phyloP scores from a whole-genome alignment of 2,329 filamentous ascomycete genomes.

The Scorias spongiosa region DNA sequence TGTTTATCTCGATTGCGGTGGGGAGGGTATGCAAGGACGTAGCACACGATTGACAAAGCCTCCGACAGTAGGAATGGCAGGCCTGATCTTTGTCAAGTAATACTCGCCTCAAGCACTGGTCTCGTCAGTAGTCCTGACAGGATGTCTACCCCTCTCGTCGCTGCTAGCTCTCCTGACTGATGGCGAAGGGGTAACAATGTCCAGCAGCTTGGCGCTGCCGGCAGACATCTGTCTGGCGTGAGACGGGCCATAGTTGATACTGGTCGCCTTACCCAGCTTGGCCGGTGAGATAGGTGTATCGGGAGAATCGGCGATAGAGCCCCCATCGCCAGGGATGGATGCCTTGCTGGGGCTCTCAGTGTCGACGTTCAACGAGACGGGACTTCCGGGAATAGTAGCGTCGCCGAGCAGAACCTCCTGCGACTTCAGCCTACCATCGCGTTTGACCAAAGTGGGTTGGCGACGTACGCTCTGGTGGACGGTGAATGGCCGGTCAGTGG shows the following conservation, averaged over 20 bases:
- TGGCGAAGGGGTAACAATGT: slow-evolving; percentile 29
- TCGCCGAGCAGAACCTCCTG: slow-evolving; percentile 38
- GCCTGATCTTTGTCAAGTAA: too few species aligned
- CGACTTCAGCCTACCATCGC: slow-evolving; percentile 41
- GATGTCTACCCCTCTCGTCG: background rate
- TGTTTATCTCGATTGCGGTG: too few species aligned
- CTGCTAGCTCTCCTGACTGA: background rate
- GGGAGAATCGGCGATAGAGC: slow-evolving; percentile 7
- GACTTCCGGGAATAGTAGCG: background rate
- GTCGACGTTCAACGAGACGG: background rate
- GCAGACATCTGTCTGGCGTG: slow-evolving; percentile 61
- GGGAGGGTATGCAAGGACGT: too few species aligned
- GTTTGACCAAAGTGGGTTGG: slow-evolving; percentile 51
- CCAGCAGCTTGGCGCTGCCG: slow-evolving; percentile 60
- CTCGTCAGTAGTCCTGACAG: background rate
- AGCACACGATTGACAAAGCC: too few species aligned
- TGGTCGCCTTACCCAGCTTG: slow-evolving; percentile 49
- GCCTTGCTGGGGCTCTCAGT: slow-evolving; percentile 27
- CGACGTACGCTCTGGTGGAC: slow-evolving; percentile 36
- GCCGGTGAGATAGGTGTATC: slow-evolving; percentile 7
- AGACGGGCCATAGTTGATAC: slow-evolving; percentile 49
- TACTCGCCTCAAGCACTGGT: too few species aligned
- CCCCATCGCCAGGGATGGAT: slow-evolving; percentile 11
- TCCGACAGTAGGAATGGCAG: too few species aligned
- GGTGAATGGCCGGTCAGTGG: slow-evolving; percentile 9